phyloP scores from a whole-genome alignment of 495 filamentous ascomycete genomes.

The Penicillium taxi region DNA sequence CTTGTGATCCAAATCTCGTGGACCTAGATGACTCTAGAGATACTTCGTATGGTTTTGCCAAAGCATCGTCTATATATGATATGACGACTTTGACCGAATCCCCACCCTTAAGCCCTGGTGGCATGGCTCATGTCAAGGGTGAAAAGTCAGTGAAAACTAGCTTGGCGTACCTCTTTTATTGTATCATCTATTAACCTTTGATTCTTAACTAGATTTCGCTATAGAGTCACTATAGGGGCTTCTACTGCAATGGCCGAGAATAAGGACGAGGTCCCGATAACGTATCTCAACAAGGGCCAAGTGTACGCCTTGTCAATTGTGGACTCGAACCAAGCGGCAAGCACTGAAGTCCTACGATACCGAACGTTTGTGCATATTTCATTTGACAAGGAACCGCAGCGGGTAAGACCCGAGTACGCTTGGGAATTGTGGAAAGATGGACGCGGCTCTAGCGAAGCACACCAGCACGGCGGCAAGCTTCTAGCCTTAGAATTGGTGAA shows the following conservation, averaged over 20 bases:
- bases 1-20: too few species aligned
- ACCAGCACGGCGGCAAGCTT: slow-evolving; percentile 76
- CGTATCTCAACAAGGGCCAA: slow-evolving; percentile 96
- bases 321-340: slow-evolving; percentile 47
- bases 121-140: too few species aligned
- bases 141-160: too few species aligned
- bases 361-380: slow-evolving; percentile 84
- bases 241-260: slow-evolving; percentile 95
- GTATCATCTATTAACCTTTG: slow-evolving; percentile 16
- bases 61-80: too few species aligned
- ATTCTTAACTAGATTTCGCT: neutral
- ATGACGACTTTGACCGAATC: too few species aligned
- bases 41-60: too few species aligned
- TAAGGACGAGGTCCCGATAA: slow-evolving; percentile 82
- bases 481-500: slow-evolving; percentile 79
- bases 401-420: slow-evolving; percentile 68
- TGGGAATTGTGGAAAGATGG: slow-evolving; percentile 98
- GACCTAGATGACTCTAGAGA: too few species aligned
- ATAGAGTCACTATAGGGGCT: too few species aligned
- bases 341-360: slow-evolving; percentile 51
- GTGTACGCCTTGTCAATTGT: slow-evolving; percentile 73
- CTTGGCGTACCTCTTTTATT: too few species aligned
- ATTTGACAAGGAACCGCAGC: slow-evolving; percentile 89
- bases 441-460: slow-evolving; percentile 78
- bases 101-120: too few species aligned